Evolutionary conservation across 2,329 filamentous ascomycete species (phyloP), one percentile per base, ranked within the genome.

Genomic region (Aspergillus aculeatinus): DNA sequence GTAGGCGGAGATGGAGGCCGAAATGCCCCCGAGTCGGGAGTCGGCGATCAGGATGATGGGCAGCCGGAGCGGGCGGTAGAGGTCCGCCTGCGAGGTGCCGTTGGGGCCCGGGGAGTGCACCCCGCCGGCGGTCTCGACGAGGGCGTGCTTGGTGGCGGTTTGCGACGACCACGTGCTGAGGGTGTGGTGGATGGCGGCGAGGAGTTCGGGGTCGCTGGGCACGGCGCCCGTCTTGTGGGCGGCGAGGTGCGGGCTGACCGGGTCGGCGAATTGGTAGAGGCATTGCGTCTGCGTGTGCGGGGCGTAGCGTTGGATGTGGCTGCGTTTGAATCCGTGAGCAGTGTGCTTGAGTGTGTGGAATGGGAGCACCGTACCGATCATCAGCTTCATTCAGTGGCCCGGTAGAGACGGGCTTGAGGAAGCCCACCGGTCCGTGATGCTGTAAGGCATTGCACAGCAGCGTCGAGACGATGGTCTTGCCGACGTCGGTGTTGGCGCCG

Each of bases 41-140:
- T 96, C 91, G 6, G 89, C 91, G 0, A 96, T 82, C 0, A 96
- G 83, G 14, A 95, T 76, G 1, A 89, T 84, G 0, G 92, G 91
- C 1, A 90, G 76, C n/a, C 91, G 82, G 1, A 96, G 76, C 0
- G 90, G 87, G 21, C 88, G 81, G 70, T 93, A 95, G 1, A 93
- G 76, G 68, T 96, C 91, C 2, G 88, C 90, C 70, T 96, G 91
- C 0, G 89, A 86, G 1, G 82, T 89, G 10, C 90, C 90, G 39
- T 89, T 90, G 0, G 91, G 91, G 0, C 85, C 85, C 0, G 91
- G 91, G 0, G 90, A 94, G 62, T 94, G 87, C 0, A 94, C 89
- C 0, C 91, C 91, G 0, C 91, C 91, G 1, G 91, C 91, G 1
- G 91, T 95, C 72, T 96, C 91, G 50, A 95, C 80, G 51, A 96